Conservation (phyloP, 768 basidiomycete genomes). For the Boletus eberwhitei region DNA sequence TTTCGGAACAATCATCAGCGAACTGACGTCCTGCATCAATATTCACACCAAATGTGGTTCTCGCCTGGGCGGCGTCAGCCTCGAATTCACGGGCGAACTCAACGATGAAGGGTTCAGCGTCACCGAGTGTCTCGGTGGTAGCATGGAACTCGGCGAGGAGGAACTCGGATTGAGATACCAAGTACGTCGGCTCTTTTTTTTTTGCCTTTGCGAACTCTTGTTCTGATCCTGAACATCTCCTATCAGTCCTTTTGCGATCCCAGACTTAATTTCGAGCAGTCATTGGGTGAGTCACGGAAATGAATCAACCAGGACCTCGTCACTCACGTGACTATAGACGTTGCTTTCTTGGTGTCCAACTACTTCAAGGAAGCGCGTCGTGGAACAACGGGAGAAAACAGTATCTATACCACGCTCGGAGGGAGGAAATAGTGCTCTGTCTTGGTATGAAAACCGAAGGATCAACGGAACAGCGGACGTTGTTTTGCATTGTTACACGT, state of each 20-base stretch:
- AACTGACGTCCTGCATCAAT: slow-evolving; percentile 75
- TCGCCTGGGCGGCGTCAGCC: slow-evolving; percentile 76
- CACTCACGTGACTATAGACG: slow-evolving; percentile 43
- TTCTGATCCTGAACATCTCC: not conserved
- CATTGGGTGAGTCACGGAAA: slow-evolving; percentile 61
- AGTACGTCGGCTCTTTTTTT: slow-evolving; percentile 35
- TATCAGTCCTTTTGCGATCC: slow-evolving; percentile 89
- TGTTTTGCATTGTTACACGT: slow-evolving; percentile 6
- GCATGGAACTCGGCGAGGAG: slow-evolving; percentile 90
- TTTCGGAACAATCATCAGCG: slow-evolving; percentile 84
- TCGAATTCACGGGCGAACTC: slow-evolving; percentile 91
- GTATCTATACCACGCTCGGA: slow-evolving; percentile 31
- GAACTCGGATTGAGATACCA: slow-evolving; percentile 89
- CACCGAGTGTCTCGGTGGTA: slow-evolving; percentile 95
- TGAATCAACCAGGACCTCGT: not conserved
- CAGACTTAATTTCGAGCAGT: slow-evolving; percentile 89
- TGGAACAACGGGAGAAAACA: slow-evolving; percentile 28
- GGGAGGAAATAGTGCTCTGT: slow-evolving; percentile 13
- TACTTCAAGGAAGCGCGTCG: slow-evolving; percentile 68
- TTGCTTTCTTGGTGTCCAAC: slow-evolving; percentile 84
- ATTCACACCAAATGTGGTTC: slow-evolving; percentile 78
- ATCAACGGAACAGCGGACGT: slow-evolving; percentile 7
- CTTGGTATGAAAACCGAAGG: not conserved
- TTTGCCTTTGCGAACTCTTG: not conserved
- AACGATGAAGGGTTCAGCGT: slow-evolving; percentile 91